phyloP scores from a whole-genome alignment of 176 grass and related monocot species.

The Pontederia paniculata region DNA sequence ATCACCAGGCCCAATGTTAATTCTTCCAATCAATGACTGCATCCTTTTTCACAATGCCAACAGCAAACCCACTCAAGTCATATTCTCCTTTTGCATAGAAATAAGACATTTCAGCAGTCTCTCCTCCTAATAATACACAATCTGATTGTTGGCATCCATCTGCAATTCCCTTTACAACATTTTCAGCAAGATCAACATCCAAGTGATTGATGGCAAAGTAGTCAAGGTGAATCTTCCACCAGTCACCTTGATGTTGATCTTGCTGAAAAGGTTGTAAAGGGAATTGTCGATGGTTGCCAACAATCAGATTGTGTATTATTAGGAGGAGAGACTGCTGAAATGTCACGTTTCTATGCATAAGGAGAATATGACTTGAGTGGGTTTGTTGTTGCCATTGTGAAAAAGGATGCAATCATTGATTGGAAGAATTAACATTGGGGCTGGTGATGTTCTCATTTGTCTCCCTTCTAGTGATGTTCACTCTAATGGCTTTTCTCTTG shows the following conservation, averaged over 20 bases:
- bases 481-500: constrained; percentile 94
- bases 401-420: constrained; percentile 73
- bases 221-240: too few species aligned
- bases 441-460: constrained; percentile 80
- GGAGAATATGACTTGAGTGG: constrained; percentile 97
- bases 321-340: constrained; percentile 96
- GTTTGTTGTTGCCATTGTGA: constrained; percentile 78
- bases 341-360: constrained; percentile 78
- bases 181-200: constrained; percentile 91
- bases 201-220: constrained; percentile 76
- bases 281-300: constrained; percentile 78
- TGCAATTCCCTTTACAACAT: constrained; percentile 88
- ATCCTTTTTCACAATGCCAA: constrained; percentile 77
- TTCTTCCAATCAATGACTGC: constrained; percentile 79
- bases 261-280: constrained; percentile 90
- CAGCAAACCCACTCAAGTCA: constrained; percentile 89
- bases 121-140: constrained; percentile 73
- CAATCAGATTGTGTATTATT: constrained; percentile 74
- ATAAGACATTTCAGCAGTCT: constrained; percentile 98
- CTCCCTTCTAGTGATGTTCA: constrained; percentile 97
- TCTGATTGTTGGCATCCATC: constrained; percentile 75
- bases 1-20: constrained; percentile 70
- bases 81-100: constrained; percentile 88
- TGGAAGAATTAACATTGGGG: constrained; percentile 76
- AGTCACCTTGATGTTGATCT: constrained; percentile 91